Conservation (phyloP, 83 land plant genomes). For the Picea mariana region DNA sequence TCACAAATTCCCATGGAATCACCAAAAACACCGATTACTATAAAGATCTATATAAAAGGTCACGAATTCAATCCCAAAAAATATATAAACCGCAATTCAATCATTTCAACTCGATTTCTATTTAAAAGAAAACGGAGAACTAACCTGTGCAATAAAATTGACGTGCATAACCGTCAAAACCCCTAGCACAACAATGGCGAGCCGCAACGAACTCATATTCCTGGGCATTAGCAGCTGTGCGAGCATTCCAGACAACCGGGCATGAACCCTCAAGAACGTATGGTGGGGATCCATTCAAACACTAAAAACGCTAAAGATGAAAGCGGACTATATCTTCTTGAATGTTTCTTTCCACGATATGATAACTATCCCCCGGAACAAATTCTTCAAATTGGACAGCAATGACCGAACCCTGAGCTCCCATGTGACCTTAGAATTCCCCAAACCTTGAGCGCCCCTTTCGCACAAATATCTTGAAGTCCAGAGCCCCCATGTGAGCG, state of each 20-base stretch:
- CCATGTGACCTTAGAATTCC: background rate
- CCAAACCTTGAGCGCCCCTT: too few relatives aligned
- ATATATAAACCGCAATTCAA: too few relatives aligned
- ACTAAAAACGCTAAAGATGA: constrained; percentile 7
- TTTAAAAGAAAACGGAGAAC: background rate
- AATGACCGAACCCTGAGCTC: background rate
- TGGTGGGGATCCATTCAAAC: constrained; percentile 96
- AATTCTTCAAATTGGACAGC: background rate
- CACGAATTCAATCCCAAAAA: too few relatives aligned
- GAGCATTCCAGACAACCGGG: constrained; percentile 85
- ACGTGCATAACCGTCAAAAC: constrained; percentile 95
- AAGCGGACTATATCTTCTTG: background rate
- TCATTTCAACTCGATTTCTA: too few relatives aligned
- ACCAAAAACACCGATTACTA: too few relatives aligned
- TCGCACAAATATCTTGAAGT: too few relatives aligned
- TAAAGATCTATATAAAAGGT: too few relatives aligned
- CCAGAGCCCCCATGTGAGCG: background rate
- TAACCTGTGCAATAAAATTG: constrained; percentile 93
- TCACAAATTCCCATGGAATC: too few relatives aligned
- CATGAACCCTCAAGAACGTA: constrained; percentile 93
- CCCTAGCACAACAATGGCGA: constrained; percentile 70
- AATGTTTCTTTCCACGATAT: too few relatives aligned
- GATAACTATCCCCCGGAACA: background rate
- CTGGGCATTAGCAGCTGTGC: constrained; percentile 71
- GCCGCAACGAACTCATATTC: constrained; percentile 58